phyloP scores from a whole-genome alignment of 805 yeast species.

The Schizosaccharomyces osmophilus region DNA sequence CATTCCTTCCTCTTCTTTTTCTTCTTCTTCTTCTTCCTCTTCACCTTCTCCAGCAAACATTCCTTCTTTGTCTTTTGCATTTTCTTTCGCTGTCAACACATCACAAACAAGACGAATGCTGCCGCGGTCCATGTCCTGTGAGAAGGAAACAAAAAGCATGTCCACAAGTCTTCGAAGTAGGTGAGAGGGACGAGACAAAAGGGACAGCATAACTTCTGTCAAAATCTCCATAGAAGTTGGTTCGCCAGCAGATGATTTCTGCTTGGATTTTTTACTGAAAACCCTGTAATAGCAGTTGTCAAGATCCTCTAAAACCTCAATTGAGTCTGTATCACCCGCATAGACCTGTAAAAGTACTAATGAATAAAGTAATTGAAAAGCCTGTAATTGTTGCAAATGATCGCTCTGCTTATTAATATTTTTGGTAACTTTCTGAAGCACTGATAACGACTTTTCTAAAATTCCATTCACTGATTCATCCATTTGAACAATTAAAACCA shows the following conservation, averaged over 20 bases:
- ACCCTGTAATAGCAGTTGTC: slow-evolving; percentile 25
- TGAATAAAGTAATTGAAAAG: slow-evolving; percentile 56
- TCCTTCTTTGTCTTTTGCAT: slow-evolving; percentile 42
- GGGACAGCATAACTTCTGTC: slow-evolving; percentile 34
- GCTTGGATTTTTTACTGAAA: neutral
- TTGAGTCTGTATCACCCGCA: slow-evolving; percentile 48
- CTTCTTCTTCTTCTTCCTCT: slow-evolving; percentile 12
- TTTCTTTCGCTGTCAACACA: slow-evolving; percentile 40
- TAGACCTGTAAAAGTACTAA: slow-evolving; percentile 56
- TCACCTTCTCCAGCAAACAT: slow-evolving; percentile 17
- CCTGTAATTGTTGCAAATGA: slow-evolving; percentile 22
- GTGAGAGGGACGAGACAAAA: slow-evolving; percentile 31
- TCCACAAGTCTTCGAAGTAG: slow-evolving; percentile 33
- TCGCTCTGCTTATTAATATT: slow-evolving; percentile 16
- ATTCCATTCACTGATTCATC: slow-evolving; percentile 34
- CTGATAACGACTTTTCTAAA: slow-evolving; percentile 24
- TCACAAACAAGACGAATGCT: slow-evolving; percentile 30
- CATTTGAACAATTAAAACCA: slow-evolving; percentile 15
- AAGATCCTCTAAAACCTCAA: slow-evolving; percentile 48
- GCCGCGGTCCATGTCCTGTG: slow-evolving; percentile 20
- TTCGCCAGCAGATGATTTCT: slow-evolving; percentile 8
- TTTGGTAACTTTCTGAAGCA: slow-evolving; percentile 22
- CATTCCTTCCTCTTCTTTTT: slow-evolving; percentile 7
- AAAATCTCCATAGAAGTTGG: slow-evolving; percentile 22
- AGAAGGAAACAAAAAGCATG: slow-evolving; percentile 31